Conservation (phyloP, 768 basidiomycete genomes). For the Glaciozyma martinii region DNA sequence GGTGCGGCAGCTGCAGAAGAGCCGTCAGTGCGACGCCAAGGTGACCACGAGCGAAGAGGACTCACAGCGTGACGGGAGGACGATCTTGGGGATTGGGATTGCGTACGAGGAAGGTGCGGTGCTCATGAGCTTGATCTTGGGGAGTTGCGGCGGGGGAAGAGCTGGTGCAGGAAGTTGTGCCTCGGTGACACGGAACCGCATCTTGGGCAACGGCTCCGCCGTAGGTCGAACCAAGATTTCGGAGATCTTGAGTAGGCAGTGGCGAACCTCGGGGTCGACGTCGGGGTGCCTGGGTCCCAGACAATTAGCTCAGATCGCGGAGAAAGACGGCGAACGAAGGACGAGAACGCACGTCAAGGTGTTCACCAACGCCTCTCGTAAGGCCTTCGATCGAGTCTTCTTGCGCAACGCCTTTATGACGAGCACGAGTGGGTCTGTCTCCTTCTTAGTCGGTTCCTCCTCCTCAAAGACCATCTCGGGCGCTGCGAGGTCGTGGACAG, state of each 20-base stretch:
- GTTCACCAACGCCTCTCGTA: constrained; percentile 72
- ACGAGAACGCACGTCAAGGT: constrained; percentile 55
- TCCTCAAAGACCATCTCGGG: constrained; percentile 43
- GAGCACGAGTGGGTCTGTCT: constrained; percentile 41
- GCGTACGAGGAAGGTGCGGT: neutral
- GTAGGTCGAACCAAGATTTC: constrained; percentile 75
- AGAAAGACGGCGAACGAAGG: neutral
- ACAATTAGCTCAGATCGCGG: neutral
- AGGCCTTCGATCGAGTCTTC: constrained; percentile 61
- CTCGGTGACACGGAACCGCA: constrained; percentile 42
- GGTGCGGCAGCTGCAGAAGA: neutral
- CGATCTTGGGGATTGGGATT: constrained; percentile 12
- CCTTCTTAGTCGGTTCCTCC: constrained; percentile 58
- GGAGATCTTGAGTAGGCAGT: constrained; percentile 82
- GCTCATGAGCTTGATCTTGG: constrained; percentile 21
- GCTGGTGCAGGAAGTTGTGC: neutral
- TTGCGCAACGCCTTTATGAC: constrained; percentile 80
- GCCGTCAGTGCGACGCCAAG: neutral
- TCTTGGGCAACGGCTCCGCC: constrained; percentile 75
- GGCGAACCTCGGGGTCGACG: constrained; percentile 78
- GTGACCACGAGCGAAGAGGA: neutral
- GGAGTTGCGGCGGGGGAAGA: neutral
- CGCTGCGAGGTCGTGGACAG: constrained; percentile 75
- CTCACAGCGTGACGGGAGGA: constrained; percentile 4
- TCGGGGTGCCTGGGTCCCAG: constrained; percentile 52